These are phyloP conservation scores for Letharia lupina DNA, from an alignment of 495 filamentous ascomycete genomes.

Conservation along the genomic window DNA sequence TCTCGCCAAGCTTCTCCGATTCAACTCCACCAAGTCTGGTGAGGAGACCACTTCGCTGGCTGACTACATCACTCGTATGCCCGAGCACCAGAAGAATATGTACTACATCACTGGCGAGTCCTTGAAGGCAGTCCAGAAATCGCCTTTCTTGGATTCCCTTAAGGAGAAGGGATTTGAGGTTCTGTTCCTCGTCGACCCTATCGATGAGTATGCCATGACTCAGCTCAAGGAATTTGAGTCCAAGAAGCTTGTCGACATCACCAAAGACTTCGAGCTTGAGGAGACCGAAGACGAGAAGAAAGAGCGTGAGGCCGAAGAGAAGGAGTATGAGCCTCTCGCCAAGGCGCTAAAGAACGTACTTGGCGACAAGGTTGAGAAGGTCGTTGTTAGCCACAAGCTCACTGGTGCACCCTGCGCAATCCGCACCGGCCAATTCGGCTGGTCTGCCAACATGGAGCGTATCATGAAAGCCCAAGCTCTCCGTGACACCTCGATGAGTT, in stretches of 20 bases:
- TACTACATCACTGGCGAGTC: slow-evolving; percentile 99
- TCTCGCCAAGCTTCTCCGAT: slow-evolving; percentile 97
- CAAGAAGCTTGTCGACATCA: slow-evolving; percentile 99
- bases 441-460: slow-evolving; percentile 99
- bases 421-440: slow-evolving; percentile 98
- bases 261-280: slow-evolving; percentile 99
- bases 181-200: slow-evolving; percentile 97
- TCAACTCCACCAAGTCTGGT: slow-evolving; percentile 96
- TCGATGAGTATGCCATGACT: slow-evolving; percentile 99
- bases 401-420: slow-evolving; percentile 93
- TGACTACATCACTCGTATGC: slow-evolving; percentile 98
- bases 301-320: slow-evolving; percentile 90
- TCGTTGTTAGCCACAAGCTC: slow-evolving; percentile 97
- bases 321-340: slow-evolving; percentile 88
- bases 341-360: slow-evolving; percentile 98
- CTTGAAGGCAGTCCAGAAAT: slow-evolving; percentile 94
- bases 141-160: slow-evolving; percentile 96
- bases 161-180: slow-evolving; percentile 99
- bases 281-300: slow-evolving; percentile 99
- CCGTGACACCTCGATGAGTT: slow-evolving; percentile 98
- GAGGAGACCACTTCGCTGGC: slow-evolving; percentile 88
- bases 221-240: slow-evolving; percentile 99
- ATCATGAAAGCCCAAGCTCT: slow-evolving; percentile 99
- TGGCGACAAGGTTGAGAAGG: slow-evolving; percentile 99
- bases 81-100: slow-evolving; percentile 99